Conservation (phyloP, 441 rosid genomes). For the Erysimum pusillum region DNA sequence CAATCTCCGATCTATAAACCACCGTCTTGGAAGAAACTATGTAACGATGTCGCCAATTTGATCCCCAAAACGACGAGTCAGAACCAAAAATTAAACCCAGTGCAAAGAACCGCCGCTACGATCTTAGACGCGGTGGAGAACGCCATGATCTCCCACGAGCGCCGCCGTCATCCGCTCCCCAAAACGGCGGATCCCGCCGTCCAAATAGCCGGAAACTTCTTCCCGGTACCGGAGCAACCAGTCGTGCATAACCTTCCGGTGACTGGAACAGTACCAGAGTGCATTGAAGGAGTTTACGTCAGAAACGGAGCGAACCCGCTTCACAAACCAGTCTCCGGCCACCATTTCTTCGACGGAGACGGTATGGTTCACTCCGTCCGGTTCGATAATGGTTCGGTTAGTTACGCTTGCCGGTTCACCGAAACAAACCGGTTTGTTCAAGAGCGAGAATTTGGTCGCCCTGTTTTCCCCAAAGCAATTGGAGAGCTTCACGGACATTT, state of each 20-base stretch:
- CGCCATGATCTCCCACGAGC: constrained; percentile 61
- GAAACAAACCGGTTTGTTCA: constrained; percentile 66
- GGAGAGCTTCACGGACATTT: constrained; percentile 84
- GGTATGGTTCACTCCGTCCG: constrained; percentile 81
- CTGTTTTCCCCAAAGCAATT: constrained; percentile 79
- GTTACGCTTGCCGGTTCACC: constrained; percentile 76
- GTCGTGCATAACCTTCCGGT: constrained; percentile 60
- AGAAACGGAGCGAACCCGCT: constrained; percentile 85
- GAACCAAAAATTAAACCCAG: constrained; percentile 54
- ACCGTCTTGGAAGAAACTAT: constrained; percentile 44
- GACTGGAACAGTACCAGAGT: constrained; percentile 61
- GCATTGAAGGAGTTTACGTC: constrained; percentile 67
- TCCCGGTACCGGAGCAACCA: constrained; percentile 76
- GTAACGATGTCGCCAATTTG: constrained; percentile 24
- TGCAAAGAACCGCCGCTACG: constrained; percentile 63
- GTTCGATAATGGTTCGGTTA: constrained; percentile 55
- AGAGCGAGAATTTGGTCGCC: constrained; percentile 65
- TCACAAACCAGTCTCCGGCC: constrained; percentile 74
- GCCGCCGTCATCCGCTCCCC: constrained; percentile 56
- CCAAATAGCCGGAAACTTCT: constrained; percentile 78
- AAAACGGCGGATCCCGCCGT: constrained; percentile 69
- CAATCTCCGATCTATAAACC: constrained; percentile 41
- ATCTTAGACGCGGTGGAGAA: constrained; percentile 65
- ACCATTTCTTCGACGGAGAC: constrained; percentile 82
- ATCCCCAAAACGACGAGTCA: constrained; percentile 9